These are phyloP conservation scores for Aspergillus tubingensis DNA, from an alignment of 2,329 filamentous ascomycete species.

Conservation along the genomic window DNA sequence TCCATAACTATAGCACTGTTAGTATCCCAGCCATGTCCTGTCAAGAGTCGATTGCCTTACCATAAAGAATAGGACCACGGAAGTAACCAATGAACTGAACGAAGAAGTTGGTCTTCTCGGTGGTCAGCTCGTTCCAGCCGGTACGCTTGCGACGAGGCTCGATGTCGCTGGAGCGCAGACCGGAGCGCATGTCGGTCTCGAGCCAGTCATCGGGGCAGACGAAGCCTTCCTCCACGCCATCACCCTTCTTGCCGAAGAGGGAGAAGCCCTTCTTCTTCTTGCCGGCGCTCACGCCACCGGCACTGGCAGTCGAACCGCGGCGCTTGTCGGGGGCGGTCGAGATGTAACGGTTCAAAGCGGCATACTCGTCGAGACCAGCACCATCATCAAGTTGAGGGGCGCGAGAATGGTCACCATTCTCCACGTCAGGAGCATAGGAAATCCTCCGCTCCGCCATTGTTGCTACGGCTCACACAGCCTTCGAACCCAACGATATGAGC, in stretches of 20 bases:
- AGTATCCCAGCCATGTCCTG: neutral
- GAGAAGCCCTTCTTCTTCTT: constrained; percentile 58
- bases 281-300: constrained; percentile 44
- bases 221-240: constrained; percentile 36
- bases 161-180: constrained; percentile 62
- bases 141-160: constrained; percentile 65
- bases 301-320: constrained; percentile 51
- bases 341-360: constrained; percentile 67
- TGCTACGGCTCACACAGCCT: constrained; percentile 44
- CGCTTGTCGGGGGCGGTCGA: constrained; percentile 64
- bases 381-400: constrained; percentile 32
- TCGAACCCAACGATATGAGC: constrained; percentile 41
- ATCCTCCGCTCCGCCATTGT: constrained; percentile 49
- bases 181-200: constrained; percentile 66
- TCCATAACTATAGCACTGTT: constrained; percentile 61
- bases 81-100: constrained; percentile 75
- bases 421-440: constrained; percentile 47
- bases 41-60: constrained; percentile 49
- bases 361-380: constrained; percentile 59
- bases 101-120: constrained; percentile 75
- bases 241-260: constrained; percentile 50
- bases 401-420: constrained; percentile 44
- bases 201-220: constrained; percentile 68
- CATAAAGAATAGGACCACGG: constrained; percentile 74
- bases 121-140: constrained; percentile 71